Conservation (phyloP, 1,284 basidiomycete species). For the Butyriboletus appendiculatus region DNA sequence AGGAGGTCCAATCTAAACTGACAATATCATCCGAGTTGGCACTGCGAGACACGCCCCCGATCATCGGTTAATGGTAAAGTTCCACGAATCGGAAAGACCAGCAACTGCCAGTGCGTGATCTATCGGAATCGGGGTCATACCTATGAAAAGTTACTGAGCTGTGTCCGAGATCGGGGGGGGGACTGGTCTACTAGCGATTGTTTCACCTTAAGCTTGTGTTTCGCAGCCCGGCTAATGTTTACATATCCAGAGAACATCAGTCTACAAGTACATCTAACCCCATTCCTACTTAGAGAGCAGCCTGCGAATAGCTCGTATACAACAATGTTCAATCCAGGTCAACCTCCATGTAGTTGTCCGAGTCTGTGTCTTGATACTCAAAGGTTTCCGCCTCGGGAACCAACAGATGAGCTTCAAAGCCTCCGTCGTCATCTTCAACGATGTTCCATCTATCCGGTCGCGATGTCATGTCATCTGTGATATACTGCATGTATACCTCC, state of each 20-base stretch:
- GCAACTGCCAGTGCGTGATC: not conserved
- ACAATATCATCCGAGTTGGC: not conserved
- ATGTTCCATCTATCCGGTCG: conserved; percentile 54
- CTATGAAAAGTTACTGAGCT: not conserved
- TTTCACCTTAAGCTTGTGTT: not conserved
- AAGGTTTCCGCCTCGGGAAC: conserved; percentile 44
- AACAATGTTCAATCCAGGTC: conserved; percentile 13
- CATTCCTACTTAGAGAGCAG: not conserved
- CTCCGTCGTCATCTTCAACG: conserved; percentile 36
- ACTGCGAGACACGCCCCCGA: not conserved
- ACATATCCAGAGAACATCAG: conserved; percentile 1
- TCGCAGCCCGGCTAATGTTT: not conserved
- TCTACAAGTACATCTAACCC: conserved; percentile 10
- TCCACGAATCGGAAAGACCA: not conserved
- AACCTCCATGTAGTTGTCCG: conserved; percentile 47
- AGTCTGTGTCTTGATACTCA: conserved; percentile 53
- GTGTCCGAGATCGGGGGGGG: not conserved
- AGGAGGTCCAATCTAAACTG: not conserved
- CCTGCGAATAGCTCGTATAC: not conserved
- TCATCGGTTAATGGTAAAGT: not conserved
- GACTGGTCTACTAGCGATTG: too few relatives aligned
- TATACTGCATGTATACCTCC: conserved; percentile 49
- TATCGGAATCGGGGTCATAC: not conserved
- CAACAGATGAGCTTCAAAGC: conserved; percentile 48
- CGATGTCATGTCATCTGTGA: conserved; percentile 48